Percentiles rank a stretch among this genome's conserved stretches.
Evolutionary conservation across 441 rosid genomes (phyloP).

Genomic region (Adansonia rubrostipa): DNA sequence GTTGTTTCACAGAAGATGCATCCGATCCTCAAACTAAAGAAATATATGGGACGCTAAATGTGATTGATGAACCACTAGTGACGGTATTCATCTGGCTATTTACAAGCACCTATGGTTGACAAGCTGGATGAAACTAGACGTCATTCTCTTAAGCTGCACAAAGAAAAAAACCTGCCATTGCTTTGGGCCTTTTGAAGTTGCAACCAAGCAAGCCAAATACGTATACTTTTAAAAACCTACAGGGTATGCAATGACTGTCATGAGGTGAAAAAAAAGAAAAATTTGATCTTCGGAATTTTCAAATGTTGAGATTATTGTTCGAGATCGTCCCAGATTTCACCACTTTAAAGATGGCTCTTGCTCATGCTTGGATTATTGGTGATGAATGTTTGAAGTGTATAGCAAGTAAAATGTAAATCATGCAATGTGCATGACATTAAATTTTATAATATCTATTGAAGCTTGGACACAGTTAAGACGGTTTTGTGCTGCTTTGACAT

Average conservation of each 20-base stretch:
- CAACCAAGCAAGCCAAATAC: constrained; percentile 60
- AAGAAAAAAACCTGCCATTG: constrained; percentile 76
- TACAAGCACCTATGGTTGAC: constrained; percentile 64
- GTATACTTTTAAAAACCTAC: constrained; percentile 71
- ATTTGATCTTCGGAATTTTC: constrained; percentile 57
- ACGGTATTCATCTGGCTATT: constrained; percentile 53
- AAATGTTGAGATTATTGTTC: constrained; percentile 67
- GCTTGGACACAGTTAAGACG: neutral
- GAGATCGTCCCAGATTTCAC: constrained; percentile 79
- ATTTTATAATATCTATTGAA: neutral
- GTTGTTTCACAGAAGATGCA: constrained; percentile 81
- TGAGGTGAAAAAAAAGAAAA: constrained; percentile 48
- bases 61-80: constrained; percentile 54
- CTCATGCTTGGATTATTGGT: constrained; percentile 83
- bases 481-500: neutral
- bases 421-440: neutral
- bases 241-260: constrained; percentile 81
- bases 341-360: constrained; percentile 76
- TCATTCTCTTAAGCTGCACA: constrained; percentile 60
- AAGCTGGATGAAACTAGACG: constrained; percentile 49
- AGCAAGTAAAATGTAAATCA: neutral
- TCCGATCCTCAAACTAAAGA: constrained; percentile 67
- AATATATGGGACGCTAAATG: constrained; percentile 55
- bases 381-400: constrained; percentile 23
- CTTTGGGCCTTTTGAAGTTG: constrained; percentile 66